Percentiles rank a stretch among this genome's conserved stretches.
phyloP scores from a whole-genome alignment of 73 alveolate genomes.

The Urostyla sp. region DNA sequence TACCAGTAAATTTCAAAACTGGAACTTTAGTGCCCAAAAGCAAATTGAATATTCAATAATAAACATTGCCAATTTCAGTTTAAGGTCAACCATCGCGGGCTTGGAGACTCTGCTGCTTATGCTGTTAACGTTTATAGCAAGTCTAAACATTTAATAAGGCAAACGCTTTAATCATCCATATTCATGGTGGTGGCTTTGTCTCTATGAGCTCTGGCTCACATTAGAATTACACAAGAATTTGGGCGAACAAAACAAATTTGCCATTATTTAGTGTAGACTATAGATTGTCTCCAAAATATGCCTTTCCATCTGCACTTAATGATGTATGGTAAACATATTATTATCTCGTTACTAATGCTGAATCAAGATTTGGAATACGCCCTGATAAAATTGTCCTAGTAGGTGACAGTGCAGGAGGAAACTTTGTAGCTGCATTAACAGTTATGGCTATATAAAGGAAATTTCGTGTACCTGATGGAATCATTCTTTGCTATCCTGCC shows the following conservation, averaged over 20 bases:
- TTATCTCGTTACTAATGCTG: slow-evolving; percentile 75
- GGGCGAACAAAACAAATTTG: slow-evolving; percentile 71
- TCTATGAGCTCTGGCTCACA: slow-evolving; percentile 79
- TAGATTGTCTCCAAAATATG: slow-evolving; percentile 81
- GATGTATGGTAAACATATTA: slow-evolving; percentile 89
- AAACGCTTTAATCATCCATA: slow-evolving; percentile 58
- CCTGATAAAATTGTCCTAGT: slow-evolving; percentile 79
- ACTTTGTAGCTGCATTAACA: slow-evolving; percentile 85
- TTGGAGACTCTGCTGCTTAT: too few relatives aligned
- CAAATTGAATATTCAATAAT: too few relatives aligned
- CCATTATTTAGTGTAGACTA: slow-evolving; percentile 90
- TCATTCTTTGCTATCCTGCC: slow-evolving; percentile 95
- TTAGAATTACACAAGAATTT: slow-evolving; percentile 79
- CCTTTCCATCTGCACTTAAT: slow-evolving; percentile 86
- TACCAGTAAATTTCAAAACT: slow-evolving; percentile 49
- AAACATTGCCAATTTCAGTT: too few relatives aligned
- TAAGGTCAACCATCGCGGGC: too few relatives aligned
- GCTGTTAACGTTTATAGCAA: too few relatives aligned
- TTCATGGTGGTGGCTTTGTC: slow-evolving; percentile 97
- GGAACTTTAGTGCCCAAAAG: too few relatives aligned
- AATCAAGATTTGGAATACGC: slow-evolving; percentile 63
- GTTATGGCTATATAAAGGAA: slow-evolving; percentile 80
- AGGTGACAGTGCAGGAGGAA: slow-evolving; percentile 99
- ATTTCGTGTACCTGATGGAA: slow-evolving; percentile 91
- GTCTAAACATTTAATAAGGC: not conserved